phyloP scores from a whole-genome alignment of 208 protist genomes.

The Trichomonas gallinae region DNA sequence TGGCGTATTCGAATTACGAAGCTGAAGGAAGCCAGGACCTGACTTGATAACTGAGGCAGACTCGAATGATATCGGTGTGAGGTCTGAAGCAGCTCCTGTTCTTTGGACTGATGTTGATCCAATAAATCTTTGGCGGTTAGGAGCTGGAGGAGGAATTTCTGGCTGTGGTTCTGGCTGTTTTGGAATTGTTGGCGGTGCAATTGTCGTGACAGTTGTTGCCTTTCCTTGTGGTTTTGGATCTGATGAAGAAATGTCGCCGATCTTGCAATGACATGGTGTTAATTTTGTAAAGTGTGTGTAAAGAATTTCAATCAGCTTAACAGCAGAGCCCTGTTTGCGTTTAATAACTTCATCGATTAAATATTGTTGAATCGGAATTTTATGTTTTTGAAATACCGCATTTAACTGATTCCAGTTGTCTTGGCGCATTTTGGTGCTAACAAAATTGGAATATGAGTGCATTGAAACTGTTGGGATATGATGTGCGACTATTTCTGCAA shows the following conservation, averaged over 20 bases:
- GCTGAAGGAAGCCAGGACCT: not conserved
- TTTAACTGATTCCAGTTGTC: constrained; percentile 14
- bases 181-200: not conserved
- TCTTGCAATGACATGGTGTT: not conserved
- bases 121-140: constrained; percentile 4
- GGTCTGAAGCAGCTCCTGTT: not conserved
- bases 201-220: not conserved
- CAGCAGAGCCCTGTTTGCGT: not conserved
- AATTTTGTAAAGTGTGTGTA: not conserved
- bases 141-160: not conserved
- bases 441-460: not conserved
- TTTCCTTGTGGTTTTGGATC: not conserved
- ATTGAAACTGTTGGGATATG: not conserved
- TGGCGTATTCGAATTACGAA: not conserved
- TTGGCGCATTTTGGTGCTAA: not conserved
- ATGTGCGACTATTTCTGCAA: not conserved
- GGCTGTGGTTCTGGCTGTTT: not conserved
- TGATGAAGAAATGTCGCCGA: not conserved
- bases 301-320: not conserved
- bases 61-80: not conserved
- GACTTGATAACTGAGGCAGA: not conserved
- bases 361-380: not conserved
- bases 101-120: not conserved
- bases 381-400: not conserved
- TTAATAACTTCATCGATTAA: constrained; percentile 11